These are phyloP conservation scores for Tephrocybe sp. DNA, from an alignment of 768 basidiomycete species.

Conservation along the genomic window DNA sequence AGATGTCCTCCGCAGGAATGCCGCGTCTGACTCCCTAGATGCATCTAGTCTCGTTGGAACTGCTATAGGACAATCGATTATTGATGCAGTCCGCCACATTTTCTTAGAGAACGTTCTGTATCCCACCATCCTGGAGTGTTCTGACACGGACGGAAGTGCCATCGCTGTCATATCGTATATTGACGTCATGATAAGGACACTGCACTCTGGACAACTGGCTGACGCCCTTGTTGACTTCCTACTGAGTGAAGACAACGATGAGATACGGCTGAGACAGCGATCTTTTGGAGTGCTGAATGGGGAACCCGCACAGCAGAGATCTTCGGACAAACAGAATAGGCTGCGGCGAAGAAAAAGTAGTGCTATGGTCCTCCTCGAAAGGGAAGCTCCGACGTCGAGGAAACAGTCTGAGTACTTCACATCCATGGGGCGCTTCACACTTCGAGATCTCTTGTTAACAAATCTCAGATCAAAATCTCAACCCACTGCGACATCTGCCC, in stretches of 20 bases:
- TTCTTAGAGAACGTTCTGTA: constrained; percentile 94
- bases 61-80: constrained; percentile 80
- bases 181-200: constrained; percentile 80
- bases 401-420: constrained; percentile 82
- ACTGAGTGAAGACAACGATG: constrained; percentile 82
- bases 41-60: constrained; percentile 69
- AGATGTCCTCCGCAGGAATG: constrained; percentile 78
- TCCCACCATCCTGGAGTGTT: constrained; percentile 91
- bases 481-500: constrained; percentile 68
- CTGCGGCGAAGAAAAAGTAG: constrained; percentile 74
- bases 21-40: constrained; percentile 47
- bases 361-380: constrained; percentile 87
- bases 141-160: constrained; percentile 90
- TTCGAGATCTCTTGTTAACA: constrained; percentile 84
- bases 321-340: constrained; percentile 43
- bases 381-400: constrained; percentile 74
- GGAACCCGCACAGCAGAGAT: constrained; percentile 31
- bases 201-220: constrained; percentile 66
- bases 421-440: constrained; percentile 83
- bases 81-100: constrained; percentile 79
- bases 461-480: constrained; percentile 72
- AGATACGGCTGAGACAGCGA: constrained; percentile 43
- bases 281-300: constrained; percentile 44
- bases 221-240: constrained; percentile 78
- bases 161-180: constrained; percentile 96